These are phyloP conservation scores for Fusarium luffae DNA, from an alignment of 2,329 filamentous ascomycete species.

Conservation along the genomic window DNA sequence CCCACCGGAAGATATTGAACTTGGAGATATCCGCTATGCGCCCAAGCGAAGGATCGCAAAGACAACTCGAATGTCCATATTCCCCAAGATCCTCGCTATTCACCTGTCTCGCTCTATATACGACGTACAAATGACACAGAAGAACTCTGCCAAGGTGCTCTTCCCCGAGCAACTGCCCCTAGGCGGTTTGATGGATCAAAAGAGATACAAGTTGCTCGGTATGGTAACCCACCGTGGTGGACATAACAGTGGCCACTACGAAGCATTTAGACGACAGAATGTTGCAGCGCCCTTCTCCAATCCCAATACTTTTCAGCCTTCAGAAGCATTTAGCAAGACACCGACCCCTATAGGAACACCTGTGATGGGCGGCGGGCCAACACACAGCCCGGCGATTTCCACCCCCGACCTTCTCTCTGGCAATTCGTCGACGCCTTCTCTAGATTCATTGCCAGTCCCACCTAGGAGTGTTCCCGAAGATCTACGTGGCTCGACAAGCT, in stretches of 20 bases:
- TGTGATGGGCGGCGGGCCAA: slow-evolving; percentile 52
- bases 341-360: slow-evolving; percentile 65
- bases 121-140: slow-evolving; percentile 80
- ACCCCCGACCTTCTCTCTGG: slow-evolving; percentile 59
- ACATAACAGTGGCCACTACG: slow-evolving; percentile 96
- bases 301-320: slow-evolving; percentile 79
- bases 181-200: slow-evolving; percentile 80
- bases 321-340: slow-evolving; percentile 76
- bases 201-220: slow-evolving; percentile 84
- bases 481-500: slow-evolving; percentile 42
- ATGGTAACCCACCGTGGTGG: slow-evolving; percentile 95
- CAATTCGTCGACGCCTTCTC: slow-evolving; percentile 52
- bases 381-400: slow-evolving; percentile 58
- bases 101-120: slow-evolving; percentile 95
- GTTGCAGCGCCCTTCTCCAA: slow-evolving; percentile 84
- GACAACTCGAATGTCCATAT: slow-evolving; percentile 85
- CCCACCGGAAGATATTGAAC: slow-evolving; percentile 74
- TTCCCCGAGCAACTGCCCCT: slow-evolving; percentile 90
- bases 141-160: slow-evolving; percentile 93
- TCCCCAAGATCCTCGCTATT: slow-evolving; percentile 90
- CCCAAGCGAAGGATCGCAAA: slow-evolving; percentile 88
- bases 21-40: slow-evolving; percentile 79
- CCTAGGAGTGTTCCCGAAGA: slow-evolving; percentile 50
- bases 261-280: slow-evolving; percentile 91
- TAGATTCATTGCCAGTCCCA: slow-evolving; percentile 48